Evolutionary conservation across 2,329 filamentous ascomycete genomes (phyloP), one percentile per base, ranked within the genome.

Genomic region (Aspergillus fumigatus): DNA sequence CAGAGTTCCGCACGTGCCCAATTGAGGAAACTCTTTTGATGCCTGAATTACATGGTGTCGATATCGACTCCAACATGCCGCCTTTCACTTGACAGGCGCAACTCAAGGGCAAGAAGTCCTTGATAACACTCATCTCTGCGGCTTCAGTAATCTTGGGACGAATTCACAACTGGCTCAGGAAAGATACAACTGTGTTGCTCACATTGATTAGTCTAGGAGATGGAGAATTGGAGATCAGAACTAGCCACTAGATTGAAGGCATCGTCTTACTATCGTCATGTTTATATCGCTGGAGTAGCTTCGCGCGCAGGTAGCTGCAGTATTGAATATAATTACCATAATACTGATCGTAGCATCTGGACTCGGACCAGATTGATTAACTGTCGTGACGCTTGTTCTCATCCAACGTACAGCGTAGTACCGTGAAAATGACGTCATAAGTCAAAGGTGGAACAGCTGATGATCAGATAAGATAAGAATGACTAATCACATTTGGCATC

Each of bases 381-480:
- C 5, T 1, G 5, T 38, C 5, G 32, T 38, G 32, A 14, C 14
- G 14, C 17, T 35, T 38, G 32, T 38, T 17, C 32, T 38, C 14
- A 23, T 35, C 40, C 4, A 1, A 4, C 21, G 21, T 23, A 2
- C 21, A 23, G 21, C 21, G 21, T 23, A n/a, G n/a, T 23, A 3
- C 1, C 21, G 21, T 23, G 21, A n/a, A 3, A 2, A 53, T 62
- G 60, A 62, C 58, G 59, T 62, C 60, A 62, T 49, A 11, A n/a
- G 11, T 9, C 14, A 17, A 8, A 6, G 14, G n/a, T 17, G 11
- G 9, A 14, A 25, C 40, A 47, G 14, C 14, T 43, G 52, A 57
- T 48, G 48, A 63, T 63, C 59, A 57, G 61, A 63, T 63, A 59
- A 63, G 61, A 63, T 62, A 59, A 59, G 32, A 4, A 11, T 48